Evolutionary conservation across 306 rosid species (phyloP).

Genomic region (Cicer judaicum): DNA sequence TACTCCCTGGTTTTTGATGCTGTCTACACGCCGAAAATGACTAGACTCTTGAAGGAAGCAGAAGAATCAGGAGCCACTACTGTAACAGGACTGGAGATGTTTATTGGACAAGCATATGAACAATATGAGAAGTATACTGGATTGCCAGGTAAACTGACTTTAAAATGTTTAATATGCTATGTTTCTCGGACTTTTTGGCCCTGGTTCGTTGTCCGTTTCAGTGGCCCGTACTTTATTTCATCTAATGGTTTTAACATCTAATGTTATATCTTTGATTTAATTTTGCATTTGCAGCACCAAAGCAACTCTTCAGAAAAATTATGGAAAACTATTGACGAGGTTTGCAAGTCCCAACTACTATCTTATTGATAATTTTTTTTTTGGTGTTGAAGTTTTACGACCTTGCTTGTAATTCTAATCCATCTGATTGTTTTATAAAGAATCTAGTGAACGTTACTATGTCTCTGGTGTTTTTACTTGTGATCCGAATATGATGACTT

Average conservation of each 20-base stretch:
- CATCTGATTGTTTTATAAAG: constrained; percentile 1
- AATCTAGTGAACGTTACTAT: neutral
- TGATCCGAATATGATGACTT: neutral
- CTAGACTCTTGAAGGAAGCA: constrained; percentile 90
- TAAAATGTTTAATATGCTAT: neutral
- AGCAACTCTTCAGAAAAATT: constrained; percentile 68
- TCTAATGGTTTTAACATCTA: constrained; percentile 40
- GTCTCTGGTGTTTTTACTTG: constrained; percentile 4
- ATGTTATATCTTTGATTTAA: constrained; percentile 32
- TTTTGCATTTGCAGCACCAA: constrained; percentile 71
- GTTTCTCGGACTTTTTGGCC: constrained; percentile 28
- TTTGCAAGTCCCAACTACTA: constrained; percentile 43
- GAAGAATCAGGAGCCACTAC: constrained; percentile 77
- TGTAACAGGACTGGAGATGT: constrained; percentile 87
- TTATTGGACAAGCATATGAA: constrained; percentile 83
- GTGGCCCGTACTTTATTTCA: constrained; percentile 26
- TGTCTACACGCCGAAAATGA: constrained; percentile 83
- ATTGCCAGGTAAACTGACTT: constrained; percentile 71
- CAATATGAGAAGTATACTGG: constrained; percentile 86
- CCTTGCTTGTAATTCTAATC: constrained; percentile 5
- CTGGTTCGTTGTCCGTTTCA: constrained; percentile 2
- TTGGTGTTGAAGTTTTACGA: constrained; percentile 7
- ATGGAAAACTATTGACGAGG: constrained; percentile 63
- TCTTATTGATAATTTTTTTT: constrained; percentile 27
- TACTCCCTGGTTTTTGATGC: constrained; percentile 93